A percentile compares a stretch with the other conserved stretches of the same genome.
phyloP scores from a whole-genome alignment of 2,329 filamentous ascomycete species.

The Penicillium sp. region DNA sequence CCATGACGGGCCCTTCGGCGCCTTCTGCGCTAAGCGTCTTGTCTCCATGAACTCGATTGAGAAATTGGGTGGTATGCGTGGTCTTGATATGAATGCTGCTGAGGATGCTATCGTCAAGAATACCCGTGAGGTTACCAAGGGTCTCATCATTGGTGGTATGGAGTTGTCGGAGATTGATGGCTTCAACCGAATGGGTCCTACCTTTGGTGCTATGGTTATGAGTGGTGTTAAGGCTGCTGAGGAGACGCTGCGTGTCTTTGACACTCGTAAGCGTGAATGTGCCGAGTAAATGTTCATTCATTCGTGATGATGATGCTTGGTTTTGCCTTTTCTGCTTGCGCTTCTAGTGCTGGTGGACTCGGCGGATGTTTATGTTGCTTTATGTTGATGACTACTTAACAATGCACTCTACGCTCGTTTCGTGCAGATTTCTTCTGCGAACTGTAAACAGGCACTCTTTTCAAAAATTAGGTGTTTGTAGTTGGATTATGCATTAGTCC shows the following conservation, averaged over 20 bases:
- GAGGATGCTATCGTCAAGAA: conserved; percentile 93
- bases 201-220: conserved; percentile 84
- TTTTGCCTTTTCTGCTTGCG: neutral
- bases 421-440: neutral
- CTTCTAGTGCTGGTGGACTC: neutral
- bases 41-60: conserved; percentile 82
- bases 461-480: neutral
- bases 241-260: conserved; percentile 74
- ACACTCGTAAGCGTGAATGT: conserved; percentile 73
- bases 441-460: neutral
- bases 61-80: conserved; percentile 85
- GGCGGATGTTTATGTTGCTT: conserved; percentile 5
- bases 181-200: conserved; percentile 85
- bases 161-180: conserved; percentile 87
- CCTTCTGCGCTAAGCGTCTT: conserved; percentile 85
- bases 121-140: conserved; percentile 81
- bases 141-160: conserved; percentile 92
- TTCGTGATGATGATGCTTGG: neutral
- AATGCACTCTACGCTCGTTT: conserved; percentile 23
- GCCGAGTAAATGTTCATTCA: conserved; percentile 45
- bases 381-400: conserved; percentile 13
- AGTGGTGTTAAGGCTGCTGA: conserved; percentile 88
- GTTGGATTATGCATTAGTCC: conserved; percentile 8
- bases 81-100: conserved; percentile 84
- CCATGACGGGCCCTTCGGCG: conserved; percentile 86